Evolutionary conservation across 1,284 basidiomycete species (phyloP), one percentile per base, ranked within the genome.

Genomic region (Exobasidium rhododendri): DNA sequence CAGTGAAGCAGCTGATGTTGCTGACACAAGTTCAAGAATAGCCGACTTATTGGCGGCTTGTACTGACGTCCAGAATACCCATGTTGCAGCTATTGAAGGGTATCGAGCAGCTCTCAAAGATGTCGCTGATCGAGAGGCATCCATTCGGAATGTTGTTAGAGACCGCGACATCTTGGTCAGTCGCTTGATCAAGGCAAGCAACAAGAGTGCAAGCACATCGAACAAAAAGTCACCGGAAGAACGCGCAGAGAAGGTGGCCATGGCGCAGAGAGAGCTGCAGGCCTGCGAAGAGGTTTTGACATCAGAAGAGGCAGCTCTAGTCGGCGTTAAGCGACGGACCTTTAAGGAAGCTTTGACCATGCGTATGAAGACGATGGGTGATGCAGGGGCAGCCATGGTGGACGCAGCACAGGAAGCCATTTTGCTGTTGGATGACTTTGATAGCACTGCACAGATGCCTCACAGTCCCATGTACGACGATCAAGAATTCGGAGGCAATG

Each of bases 151-250:
- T 56, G 80, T 82, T 35, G 71, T 81, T 17, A 70, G 81, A 24
- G 81, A 82, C 58, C 77, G 81, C 30, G 81, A 82, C 67, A 82
- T 82, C 56, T 71, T 82, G 44, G 77, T 82, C 29, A 76, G 74
- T 40, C 73, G 81, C 20, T 67, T 82, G 45, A 80, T 82, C 77
- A 81, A 81, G 73, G 67, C 78, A 7, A 74, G 73, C 51, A 80
- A 81, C 66, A 71, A 73, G 46, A 71, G 67, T 30, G 66, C 66
- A 44, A 58, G 67, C 43, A 64, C 68, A 61, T 49, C 43, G 11
- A 35, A 26, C 29, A 40, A 35, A n/a, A 45, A 47, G n/a, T 53
- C 43, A 14, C 66, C 74, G 35, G 77, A 78, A n/a, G 73, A 74
- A 22, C 73, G 79, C 58, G 70, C 75, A 53, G 67, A 67, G 31